phyloP scores from a whole-genome alignment of 192 early-diverging fungal genomes.

The Umbelopsis ramanniana region DNA sequence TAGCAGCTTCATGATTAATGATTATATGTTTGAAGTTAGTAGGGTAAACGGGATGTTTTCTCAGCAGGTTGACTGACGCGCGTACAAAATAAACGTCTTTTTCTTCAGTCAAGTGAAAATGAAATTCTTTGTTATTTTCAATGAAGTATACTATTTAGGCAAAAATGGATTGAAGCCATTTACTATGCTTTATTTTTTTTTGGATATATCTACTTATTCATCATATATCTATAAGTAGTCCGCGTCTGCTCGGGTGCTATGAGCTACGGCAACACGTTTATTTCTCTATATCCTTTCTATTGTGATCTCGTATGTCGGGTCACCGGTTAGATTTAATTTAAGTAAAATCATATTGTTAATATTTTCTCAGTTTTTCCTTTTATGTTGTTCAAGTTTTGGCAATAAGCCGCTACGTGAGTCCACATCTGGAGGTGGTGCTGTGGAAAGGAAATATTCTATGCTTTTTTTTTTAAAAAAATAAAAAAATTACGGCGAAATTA shows the following conservation, averaged over 20 bases:
- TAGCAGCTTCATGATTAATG: neutral
- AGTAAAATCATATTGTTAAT: too few relatives aligned
- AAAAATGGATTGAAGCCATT: conserved; percentile 18
- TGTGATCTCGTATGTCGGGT: too few relatives aligned
- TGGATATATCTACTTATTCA: neutral
- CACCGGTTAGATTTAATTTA: too few relatives aligned
- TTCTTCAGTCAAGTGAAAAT: neutral
- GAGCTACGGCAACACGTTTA: conserved; percentile 47
- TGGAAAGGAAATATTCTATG: too few relatives aligned
- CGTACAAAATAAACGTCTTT: neutral
- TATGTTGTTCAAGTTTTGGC: too few relatives aligned
- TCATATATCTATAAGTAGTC: conserved; percentile 32
- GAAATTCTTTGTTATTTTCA: neutral
- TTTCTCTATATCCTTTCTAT: too few relatives aligned
- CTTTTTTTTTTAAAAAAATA: too few relatives aligned
- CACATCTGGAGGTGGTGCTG: too few relatives aligned
- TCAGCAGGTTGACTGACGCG: neutral
- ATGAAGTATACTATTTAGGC: conserved; percentile 26
- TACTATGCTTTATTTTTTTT: neutral
- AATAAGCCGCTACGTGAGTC: too few relatives aligned
- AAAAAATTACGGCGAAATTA: too few relatives aligned
- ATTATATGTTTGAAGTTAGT: neutral
- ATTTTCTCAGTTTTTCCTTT: too few relatives aligned
- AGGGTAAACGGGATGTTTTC: too few relatives aligned
- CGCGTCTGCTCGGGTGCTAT: conserved; percentile 52